Percentiles rank a stretch among this genome's conserved stretches.
phyloP scores from a whole-genome alignment of 371 early-diverging fungal species.

The Rhizopus microsporus region DNA sequence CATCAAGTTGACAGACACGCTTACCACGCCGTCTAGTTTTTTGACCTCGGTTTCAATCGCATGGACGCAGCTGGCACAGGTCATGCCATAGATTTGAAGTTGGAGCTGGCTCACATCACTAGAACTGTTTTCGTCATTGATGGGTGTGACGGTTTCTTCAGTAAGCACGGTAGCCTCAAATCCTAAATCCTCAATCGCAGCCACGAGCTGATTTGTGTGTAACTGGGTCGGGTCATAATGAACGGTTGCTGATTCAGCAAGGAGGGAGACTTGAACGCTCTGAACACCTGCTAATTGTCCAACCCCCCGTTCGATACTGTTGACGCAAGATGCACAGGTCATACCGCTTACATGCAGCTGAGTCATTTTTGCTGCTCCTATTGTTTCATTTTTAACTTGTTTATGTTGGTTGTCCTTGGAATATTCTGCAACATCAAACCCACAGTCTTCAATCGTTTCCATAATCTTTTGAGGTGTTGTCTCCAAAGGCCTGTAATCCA shows the following conservation, averaged over 20 bases:
- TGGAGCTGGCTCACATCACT: constrained; percentile 40
- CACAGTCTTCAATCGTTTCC: constrained; percentile 57
- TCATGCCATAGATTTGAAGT: constrained; percentile 92
- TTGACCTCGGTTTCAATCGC: constrained; percentile 72
- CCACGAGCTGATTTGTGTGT: constrained; percentile 46
- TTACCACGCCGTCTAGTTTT: constrained; percentile 62
- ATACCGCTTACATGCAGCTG: constrained; percentile 57
- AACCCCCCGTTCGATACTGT: constrained; percentile 71
- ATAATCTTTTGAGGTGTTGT: constrained; percentile 23
- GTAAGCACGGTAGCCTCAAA: constrained; percentile 71
- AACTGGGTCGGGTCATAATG: constrained; percentile 3
- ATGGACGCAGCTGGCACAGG: constrained; percentile 79
- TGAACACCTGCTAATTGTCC: constrained; percentile 57
- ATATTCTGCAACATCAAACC: constrained; percentile 34
- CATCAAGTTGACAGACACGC: constrained; percentile 74
- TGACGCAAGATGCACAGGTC: constrained; percentile 89
- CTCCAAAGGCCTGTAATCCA: constrained; percentile 35
- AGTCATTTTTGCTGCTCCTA: constrained; percentile 5
- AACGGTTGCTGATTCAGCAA: constrained; percentile 75
- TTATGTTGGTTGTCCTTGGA: neutral
- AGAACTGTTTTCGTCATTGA: neutral
- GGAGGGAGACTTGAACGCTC: constrained; percentile 28
- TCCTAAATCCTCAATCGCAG: constrained; percentile 76
- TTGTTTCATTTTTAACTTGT: neutral
- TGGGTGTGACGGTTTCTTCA: constrained; percentile 7